Conservation (phyloP, 768 basidiomycete genomes). For the Boletus sp. region DNA sequence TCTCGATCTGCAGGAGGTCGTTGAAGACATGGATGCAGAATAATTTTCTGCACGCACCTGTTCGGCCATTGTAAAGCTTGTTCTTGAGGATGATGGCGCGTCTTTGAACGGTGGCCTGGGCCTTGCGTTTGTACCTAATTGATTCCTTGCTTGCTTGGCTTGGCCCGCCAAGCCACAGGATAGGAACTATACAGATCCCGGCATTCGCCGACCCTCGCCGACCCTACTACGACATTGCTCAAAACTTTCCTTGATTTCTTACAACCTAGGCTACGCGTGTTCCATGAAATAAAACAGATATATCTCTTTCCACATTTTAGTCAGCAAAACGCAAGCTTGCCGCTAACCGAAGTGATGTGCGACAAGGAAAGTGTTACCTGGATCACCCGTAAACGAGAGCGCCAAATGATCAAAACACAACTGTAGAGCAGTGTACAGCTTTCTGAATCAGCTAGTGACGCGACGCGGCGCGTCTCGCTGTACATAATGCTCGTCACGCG, state of each 20-base stretch:
- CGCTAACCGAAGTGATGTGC: too few relatives aligned
- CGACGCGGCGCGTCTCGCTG: slow-evolving; percentile 3
- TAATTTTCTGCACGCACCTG: slow-evolving; percentile 41
- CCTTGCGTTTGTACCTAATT: too few relatives aligned
- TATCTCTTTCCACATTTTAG: too few relatives aligned
- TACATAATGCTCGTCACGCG: slow-evolving; percentile 30
- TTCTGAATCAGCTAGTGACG: neutral
- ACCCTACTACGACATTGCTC: too few relatives aligned
- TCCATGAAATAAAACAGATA: too few relatives aligned
- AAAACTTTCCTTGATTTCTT: too few relatives aligned
- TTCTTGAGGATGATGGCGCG: slow-evolving; percentile 7
- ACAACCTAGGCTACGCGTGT: too few relatives aligned
- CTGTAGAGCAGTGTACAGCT: neutral
- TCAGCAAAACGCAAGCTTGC: too few relatives aligned
- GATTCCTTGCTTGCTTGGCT: neutral
- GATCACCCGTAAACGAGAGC: too few relatives aligned
- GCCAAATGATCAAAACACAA: too few relatives aligned
- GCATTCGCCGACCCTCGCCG: slow-evolving; percentile 27
- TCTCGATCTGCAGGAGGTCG: slow-evolving; percentile 69
- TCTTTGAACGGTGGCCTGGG: neutral
- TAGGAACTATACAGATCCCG: slow-evolving; percentile 42
- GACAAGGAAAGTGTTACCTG: too few relatives aligned
- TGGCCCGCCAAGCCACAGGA: slow-evolving; percentile 35
- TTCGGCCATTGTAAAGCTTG: slow-evolving; percentile 51
- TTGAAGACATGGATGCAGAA: neutral